Conservation (phyloP, 2,329 filamentous ascomycete genomes). For the Epichloe typhina region DNA sequence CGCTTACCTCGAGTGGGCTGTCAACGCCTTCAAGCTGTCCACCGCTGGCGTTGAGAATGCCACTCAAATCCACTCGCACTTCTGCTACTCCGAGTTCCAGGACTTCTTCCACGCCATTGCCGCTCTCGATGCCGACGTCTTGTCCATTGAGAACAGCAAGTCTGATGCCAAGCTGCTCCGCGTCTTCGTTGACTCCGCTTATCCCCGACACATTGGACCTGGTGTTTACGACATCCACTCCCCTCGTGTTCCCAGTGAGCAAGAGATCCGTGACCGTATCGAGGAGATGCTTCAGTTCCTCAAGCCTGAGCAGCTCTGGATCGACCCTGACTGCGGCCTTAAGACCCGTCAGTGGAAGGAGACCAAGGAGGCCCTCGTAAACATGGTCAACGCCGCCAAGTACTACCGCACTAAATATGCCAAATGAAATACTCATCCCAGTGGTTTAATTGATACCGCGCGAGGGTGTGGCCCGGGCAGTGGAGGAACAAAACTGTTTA, state of each 20-base stretch:
- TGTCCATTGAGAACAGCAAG: constrained; percentile 99
- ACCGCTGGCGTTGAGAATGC: constrained; percentile 87
- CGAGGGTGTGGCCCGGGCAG: constrained; percentile 6
- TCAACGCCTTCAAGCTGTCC: constrained; percentile 93
- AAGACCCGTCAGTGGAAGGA: constrained; percentile 99
- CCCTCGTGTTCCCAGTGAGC: constrained; percentile 87
- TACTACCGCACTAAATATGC: constrained; percentile 83
- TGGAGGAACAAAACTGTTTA: constrained; percentile 14
- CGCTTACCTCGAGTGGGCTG: constrained; percentile 93
- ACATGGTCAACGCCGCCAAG: constrained; percentile 98
- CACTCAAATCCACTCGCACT: constrained; percentile 99
- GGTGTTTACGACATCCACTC: constrained; percentile 99
- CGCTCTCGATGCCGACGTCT: constrained; percentile 91
- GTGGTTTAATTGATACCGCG: constrained; percentile 9
- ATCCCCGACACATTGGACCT: constrained; percentile 95
- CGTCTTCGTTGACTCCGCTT: constrained; percentile 94
- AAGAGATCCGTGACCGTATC: constrained; percentile 97
- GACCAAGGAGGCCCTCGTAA: constrained; percentile 89
- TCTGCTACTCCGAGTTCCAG: constrained; percentile 99
- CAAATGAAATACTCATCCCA: constrained; percentile 33
- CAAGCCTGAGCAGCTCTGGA: constrained; percentile 97
- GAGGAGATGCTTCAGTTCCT: constrained; percentile 97
- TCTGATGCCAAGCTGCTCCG: constrained; percentile 97
- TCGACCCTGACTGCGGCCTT: constrained; percentile 97
- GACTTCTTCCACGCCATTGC: constrained; percentile 99